These are phyloP conservation scores for Talaromyces piceae DNA, from an alignment of 2,329 filamentous ascomycete species.

Conservation along the genomic window DNA sequence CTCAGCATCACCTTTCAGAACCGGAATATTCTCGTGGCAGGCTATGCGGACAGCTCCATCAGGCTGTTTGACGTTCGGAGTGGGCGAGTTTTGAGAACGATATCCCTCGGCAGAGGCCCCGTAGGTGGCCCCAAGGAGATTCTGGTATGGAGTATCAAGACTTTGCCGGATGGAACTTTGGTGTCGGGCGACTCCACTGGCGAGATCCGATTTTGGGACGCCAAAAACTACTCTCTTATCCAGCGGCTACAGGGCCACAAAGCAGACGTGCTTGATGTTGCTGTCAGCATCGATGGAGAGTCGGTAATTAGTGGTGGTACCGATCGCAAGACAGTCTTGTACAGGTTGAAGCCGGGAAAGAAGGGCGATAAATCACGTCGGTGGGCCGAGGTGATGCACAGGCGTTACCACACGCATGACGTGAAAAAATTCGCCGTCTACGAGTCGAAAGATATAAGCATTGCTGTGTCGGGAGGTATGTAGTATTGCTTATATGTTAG, in stretches of 20 bases:
- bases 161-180: slow-evolving; percentile 78
- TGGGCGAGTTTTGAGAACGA: slow-evolving; percentile 66
- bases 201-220: slow-evolving; percentile 88
- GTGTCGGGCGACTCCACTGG: slow-evolving; percentile 93
- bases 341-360: slow-evolving; percentile 52
- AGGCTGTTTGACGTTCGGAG: slow-evolving; percentile 80
- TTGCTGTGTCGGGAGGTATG: slow-evolving; percentile 83
- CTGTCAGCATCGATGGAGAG: slow-evolving; percentile 69
- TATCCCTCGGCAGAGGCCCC: slow-evolving; percentile 77
- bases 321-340: slow-evolving; percentile 79
- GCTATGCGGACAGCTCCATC: slow-evolving; percentile 95
- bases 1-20: slow-evolving; percentile 88
- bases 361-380: slow-evolving; percentile 50
- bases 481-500: not conserved
- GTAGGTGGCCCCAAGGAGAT: slow-evolving; percentile 72
- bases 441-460: slow-evolving; percentile 73
- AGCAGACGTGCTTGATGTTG: slow-evolving; percentile 84
- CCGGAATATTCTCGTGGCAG: slow-evolving; percentile 72
- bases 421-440: slow-evolving; percentile 91
- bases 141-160: slow-evolving; percentile 89
- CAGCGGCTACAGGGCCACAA: slow-evolving; percentile 83
- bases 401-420: slow-evolving; percentile 84
- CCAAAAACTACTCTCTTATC: slow-evolving; percentile 78
- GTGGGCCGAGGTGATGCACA: slow-evolving; percentile 82
- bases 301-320: slow-evolving; percentile 85